Percentiles rank a stretch among this genome's conserved stretches.
Evolutionary conservation across 805 yeast species (phyloP).

Genomic region (Yamadazyma kitorensis): DNA sequence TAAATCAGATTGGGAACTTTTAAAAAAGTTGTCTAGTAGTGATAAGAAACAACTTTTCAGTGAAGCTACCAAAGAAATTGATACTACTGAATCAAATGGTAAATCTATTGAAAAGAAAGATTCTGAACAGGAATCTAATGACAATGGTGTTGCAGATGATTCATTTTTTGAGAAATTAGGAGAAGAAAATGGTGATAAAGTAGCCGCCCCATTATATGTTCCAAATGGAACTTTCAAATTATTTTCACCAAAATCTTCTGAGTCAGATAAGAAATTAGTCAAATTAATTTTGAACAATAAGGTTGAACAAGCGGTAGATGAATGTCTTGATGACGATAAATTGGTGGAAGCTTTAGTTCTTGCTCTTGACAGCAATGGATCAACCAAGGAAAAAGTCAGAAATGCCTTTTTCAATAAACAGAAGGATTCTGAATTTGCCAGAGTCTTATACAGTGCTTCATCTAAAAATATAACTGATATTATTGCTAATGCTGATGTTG

Average conservation of each 20-base stretch:
- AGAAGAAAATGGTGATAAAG: conserved; percentile 10
- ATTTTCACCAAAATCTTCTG: conserved; percentile 30
- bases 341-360: conserved; percentile 79
- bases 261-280: conserved; percentile 38
- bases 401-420: conserved; percentile 65
- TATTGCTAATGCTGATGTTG: conserved; percentile 71
- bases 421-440: conserved; percentile 57
- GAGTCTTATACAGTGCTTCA: conserved; percentile 68
- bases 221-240: conserved; percentile 58
- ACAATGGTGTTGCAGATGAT: conserved; percentile 18
- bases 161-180: conserved; percentile 40
- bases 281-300: conserved; percentile 57
- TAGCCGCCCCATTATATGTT: conserved; percentile 18
- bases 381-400: conserved; percentile 63
- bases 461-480: conserved; percentile 60
- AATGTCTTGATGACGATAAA: conserved; percentile 59
- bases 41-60: conserved; percentile 53
- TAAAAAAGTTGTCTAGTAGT: conserved; percentile 47
- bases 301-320: conserved; percentile 61
- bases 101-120: conserved; percentile 7
- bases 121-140: conserved; percentile 6
- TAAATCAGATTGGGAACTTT: conserved; percentile 63
- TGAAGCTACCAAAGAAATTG: conserved; percentile 15
- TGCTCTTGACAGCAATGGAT: conserved; percentile 56
- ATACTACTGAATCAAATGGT: conserved; percentile 8